Conservation (phyloP, 306 rosid genomes). For the Corylus americana region DNA sequence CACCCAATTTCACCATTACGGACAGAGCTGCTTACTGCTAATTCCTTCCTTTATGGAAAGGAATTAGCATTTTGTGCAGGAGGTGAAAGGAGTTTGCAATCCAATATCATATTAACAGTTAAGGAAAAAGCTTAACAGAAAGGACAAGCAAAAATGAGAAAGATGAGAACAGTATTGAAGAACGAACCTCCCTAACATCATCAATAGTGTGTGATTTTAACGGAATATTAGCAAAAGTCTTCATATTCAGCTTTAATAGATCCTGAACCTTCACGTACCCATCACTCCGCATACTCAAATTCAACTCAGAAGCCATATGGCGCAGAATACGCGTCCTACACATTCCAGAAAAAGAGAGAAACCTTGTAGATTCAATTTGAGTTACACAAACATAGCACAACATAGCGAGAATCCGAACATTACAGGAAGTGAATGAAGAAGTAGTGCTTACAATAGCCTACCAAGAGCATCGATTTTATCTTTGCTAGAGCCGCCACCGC, state of each 20-base stretch:
- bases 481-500: conserved; percentile 51
- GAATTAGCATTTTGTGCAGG: background rate
- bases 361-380: background rate
- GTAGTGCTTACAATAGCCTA: conserved; percentile 74
- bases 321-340: conserved; percentile 83
- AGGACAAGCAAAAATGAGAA: background rate
- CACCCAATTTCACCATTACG: background rate
- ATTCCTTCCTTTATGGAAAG: background rate
- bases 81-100: background rate
- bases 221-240: conserved; percentile 81
- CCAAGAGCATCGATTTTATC: conserved; percentile 94
- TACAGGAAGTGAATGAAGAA: background rate
- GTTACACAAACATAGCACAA: background rate
- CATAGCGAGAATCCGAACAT: background rate
- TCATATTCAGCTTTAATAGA: conserved; percentile 64
- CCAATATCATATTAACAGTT: background rate
- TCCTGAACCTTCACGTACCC: conserved; percentile 82
- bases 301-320: conserved; percentile 83
- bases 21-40: background rate
- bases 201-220: conserved; percentile 72
- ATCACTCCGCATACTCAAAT: conserved; percentile 69
- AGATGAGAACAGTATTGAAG: conserved; percentile 6
- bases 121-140: conserved; percentile 8
- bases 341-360: conserved; percentile 3
- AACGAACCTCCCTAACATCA: conserved; percentile 83